These are phyloP conservation scores for Suillus fuscotomentosus DNA, from an alignment of 768 basidiomycete genomes.

Conservation along the genomic window DNA sequence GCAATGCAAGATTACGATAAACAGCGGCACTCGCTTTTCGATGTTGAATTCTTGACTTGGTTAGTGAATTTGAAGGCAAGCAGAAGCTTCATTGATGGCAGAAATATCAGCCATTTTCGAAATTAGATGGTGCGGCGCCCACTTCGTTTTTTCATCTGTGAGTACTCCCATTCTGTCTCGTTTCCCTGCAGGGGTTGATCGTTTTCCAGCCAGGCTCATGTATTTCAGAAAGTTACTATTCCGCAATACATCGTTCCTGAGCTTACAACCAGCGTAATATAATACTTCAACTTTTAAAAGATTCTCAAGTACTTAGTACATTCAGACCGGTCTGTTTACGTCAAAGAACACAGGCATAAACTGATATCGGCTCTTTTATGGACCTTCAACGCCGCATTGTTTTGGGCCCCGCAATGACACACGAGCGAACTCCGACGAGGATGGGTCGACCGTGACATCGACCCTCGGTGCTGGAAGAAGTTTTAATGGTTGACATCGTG, in stretches of 20 bases:
- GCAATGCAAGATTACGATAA: slow-evolving; percentile 2
- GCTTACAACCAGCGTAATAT: slow-evolving; percentile 20
- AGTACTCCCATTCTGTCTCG: neutral
- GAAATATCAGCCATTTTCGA: neutral
- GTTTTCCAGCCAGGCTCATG: slow-evolving; percentile 38
- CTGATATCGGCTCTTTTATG: slow-evolving; percentile 6
- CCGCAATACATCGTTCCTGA: neutral
- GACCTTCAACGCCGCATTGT: slow-evolving; percentile 19
- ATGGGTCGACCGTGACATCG: slow-evolving; percentile 3
- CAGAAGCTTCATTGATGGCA: neutral
- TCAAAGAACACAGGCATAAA: neutral
- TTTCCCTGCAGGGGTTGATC: neutral
- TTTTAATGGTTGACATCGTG: neutral
- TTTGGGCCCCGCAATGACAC: slow-evolving; percentile 24
- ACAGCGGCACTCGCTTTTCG: neutral
- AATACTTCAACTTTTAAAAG: slow-evolving; percentile 45
- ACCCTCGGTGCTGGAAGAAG: slow-evolving; percentile 3
- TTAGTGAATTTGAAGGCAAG: slow-evolving; percentile 5
- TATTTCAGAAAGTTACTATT: slow-evolving; percentile 34
- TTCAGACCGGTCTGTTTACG: slow-evolving; percentile 39
- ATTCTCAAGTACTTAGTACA: slow-evolving; percentile 41
- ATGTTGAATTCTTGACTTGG: neutral
- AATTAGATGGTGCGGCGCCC: neutral
- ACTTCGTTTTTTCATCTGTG: slow-evolving; percentile 4
- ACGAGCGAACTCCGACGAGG: slow-evolving; percentile 8